Base-by-base conservation (phyloP, 2,329 filamentous ascomycete species). In the Microascus cirrosus region DNA sequence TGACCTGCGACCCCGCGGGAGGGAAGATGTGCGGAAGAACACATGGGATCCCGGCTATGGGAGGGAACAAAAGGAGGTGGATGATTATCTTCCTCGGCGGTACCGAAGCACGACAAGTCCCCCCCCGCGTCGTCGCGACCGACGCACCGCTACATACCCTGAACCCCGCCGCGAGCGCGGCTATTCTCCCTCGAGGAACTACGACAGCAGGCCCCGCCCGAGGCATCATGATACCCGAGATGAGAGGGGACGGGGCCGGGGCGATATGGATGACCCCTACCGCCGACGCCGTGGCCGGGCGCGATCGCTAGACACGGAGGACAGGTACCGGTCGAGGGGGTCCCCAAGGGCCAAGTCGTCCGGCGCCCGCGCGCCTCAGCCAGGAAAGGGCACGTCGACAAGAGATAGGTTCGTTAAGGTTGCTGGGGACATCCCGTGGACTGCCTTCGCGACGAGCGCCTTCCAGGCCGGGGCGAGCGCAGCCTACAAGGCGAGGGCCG, bases 391-490 rank as follows among this genome's bases (percentile, higher is more conserved):
- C 5, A 13, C 11, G 25, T 28, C 36, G n/a, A 18, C 11, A 15
- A 55, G n/a, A 36, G 28, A 24, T 3, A 55, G 20, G 24, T 11
- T 36, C 3, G 55, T n/a, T 6, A 39, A 36, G n/a, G 24, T 32
- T 13, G 28, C 55, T 10, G 48, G 20, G n/a, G 55, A 53, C 20
- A 50, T 57, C 20, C 55, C 56, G 2, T 58, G 56, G 56, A 69
- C 72, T 53, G 69, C 70, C 28, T 73, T 75, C 0, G 75, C 74
- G 1, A 70, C 72, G 2, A 74, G 75, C 1, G 77, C 76, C 3
- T 65, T 79, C 1, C 71, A 73, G 34, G 77, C 76, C 1, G 77
- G 76, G 34, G 77, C 76, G 1, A 68, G 77, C 45, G 75, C 77
- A 2, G 75, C 75, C 11, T 74, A 77, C 67, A 70, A 74, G 54